phyloP scores from a whole-genome alignment of 2,329 filamentous ascomycete species.

The Sphaerulina musiva region DNA sequence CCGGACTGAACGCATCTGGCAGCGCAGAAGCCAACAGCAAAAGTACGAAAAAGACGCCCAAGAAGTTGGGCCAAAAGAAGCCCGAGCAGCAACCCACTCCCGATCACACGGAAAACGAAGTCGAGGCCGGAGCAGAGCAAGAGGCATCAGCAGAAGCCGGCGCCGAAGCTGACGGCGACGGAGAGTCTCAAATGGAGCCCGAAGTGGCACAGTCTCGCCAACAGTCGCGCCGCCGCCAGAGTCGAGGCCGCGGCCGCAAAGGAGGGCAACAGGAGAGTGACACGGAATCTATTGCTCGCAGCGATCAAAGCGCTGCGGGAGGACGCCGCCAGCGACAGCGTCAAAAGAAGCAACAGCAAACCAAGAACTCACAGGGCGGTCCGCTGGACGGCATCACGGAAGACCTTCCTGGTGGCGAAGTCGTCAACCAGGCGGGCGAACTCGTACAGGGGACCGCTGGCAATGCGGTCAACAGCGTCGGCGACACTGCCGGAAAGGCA shows the following conservation, averaged over 20 bases:
- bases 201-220: conserved; percentile 37
- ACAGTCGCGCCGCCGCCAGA: conserved; percentile 45
- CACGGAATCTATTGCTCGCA: conserved; percentile 49
- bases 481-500: conserved; percentile 41
- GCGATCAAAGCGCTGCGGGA: conserved; percentile 47
- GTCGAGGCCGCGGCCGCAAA: conserved; percentile 45
- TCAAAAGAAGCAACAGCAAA: conserved; percentile 40
- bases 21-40: conserved; percentile 35
- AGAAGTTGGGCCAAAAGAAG: conserved; percentile 45
- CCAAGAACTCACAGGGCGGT: conserved; percentile 40
- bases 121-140: conserved; percentile 34
- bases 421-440: conserved; percentile 48
- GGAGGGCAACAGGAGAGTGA: conserved; percentile 41
- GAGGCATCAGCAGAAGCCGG: conserved; percentile 32
- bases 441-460: conserved; percentile 53
- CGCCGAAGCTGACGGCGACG: conserved; percentile 36
- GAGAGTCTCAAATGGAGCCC: conserved; percentile 39
- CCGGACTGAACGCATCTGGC: conserved; percentile 29
- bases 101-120: conserved; percentile 39
- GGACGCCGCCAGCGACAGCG: conserved; percentile 53
- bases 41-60: conserved; percentile 41
- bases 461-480: conserved; percentile 39
- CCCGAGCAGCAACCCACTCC: conserved; percentile 45
- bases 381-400: conserved; percentile 53
- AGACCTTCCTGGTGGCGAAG: conserved; percentile 47